Evolutionary conservation across 1,284 basidiomycete species (phyloP).

Genomic region (Cutaneotrichosporon sp.): DNA sequence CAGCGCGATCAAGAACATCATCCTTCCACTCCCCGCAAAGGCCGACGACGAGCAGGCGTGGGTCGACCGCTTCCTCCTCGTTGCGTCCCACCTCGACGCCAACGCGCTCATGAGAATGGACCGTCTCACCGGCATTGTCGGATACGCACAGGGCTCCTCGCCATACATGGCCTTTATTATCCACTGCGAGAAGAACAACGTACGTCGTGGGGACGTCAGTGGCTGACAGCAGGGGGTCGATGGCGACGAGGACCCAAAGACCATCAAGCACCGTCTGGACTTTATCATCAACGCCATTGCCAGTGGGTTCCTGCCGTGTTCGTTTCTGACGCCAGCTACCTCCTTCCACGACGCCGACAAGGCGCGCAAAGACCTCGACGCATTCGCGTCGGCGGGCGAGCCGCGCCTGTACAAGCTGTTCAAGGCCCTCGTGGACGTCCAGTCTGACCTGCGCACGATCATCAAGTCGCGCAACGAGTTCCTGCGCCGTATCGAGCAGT

Average conservation of each 20-base stretch:
- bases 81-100: conserved; percentile 67
- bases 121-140: conserved; percentile 59
- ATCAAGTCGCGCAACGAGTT: conserved; percentile 79
- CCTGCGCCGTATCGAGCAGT: conserved; percentile 65
- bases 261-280: conserved; percentile 57
- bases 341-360: conserved; percentile 65
- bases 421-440: conserved; percentile 71
- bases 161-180: conserved; percentile 55
- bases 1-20: conserved; percentile 57
- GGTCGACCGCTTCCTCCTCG: conserved; percentile 74
- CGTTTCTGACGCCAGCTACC: conserved; percentile 13
- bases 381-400: conserved; percentile 85
- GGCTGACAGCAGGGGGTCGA: conserved; percentile 62
- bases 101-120: conserved; percentile 58
- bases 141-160: conserved; percentile 31
- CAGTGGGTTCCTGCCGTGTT: conserved; percentile 8
- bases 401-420: conserved; percentile 76
- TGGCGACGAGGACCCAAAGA: conserved; percentile 66
- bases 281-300: conserved; percentile 51
- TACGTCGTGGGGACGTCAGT: conserved; percentile 46
- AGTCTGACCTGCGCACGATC: conserved; percentile 73
- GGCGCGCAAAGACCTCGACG: conserved; percentile 68
- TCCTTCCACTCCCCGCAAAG: conserved; percentile 76
- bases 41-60: conserved; percentile 64
- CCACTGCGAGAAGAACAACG: conserved; percentile 71